These are phyloP conservation scores for Plasmodium adleri DNA, from an alignment of 169 alveolate genomes.

Conservation along the genomic window DNA sequence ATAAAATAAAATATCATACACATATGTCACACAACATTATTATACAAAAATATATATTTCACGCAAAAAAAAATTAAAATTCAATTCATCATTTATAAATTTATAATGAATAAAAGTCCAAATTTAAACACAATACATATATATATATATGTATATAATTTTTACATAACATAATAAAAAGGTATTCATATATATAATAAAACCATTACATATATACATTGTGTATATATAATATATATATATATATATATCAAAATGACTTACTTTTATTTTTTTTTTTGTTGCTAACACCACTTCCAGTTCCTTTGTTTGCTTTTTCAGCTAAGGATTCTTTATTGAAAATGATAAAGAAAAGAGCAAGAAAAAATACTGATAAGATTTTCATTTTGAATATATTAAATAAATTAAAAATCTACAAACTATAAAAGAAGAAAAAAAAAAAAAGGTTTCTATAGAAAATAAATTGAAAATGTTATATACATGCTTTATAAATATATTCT, in stretches of 20 bases:
- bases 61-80: too few species aligned
- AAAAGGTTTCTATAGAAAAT: neutral
- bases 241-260: conserved; percentile 3
- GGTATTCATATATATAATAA: too few species aligned
- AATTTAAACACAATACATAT: too few species aligned
- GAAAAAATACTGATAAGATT: conserved; percentile 7
- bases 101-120: too few species aligned
- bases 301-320: neutral
- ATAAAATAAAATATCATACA: neutral
- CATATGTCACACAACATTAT: neutral
- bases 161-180: too few species aligned
- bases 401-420: neutral
- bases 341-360: conserved; percentile 16
- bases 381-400: conserved; percentile 29
- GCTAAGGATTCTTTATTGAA: conserved; percentile 9
- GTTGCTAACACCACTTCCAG: neutral
- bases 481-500: too few species aligned
- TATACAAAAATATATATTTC: neutral
- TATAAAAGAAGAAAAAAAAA: neutral
- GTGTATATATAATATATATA: neutral
- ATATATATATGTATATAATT: neutral
- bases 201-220: too few species aligned
- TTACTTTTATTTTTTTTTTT: conserved; percentile 30
- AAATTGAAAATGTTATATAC: neutral
- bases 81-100: too few species aligned